phyloP scores from a whole-genome alignment of 2,329 filamentous ascomycete species.

The Apiospora hydei region DNA sequence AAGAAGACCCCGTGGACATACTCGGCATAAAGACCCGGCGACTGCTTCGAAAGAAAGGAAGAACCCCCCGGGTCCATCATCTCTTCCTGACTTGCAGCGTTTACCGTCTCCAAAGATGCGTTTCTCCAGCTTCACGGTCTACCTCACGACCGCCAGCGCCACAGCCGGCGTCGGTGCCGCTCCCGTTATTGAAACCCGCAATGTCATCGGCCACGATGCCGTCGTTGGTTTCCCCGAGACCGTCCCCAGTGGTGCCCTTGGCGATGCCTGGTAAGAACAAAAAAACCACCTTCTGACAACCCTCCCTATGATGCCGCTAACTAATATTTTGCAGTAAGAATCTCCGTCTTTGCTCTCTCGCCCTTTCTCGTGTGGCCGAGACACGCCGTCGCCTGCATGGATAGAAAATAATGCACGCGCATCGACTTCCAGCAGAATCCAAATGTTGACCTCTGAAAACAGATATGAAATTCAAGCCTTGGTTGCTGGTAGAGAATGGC shows the following conservation, averaged over 20 bases:
- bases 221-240: constrained; percentile 62
- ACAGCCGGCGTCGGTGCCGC: constrained; percentile 29
- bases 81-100: neutral
- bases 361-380: neutral
- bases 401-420: neutral
- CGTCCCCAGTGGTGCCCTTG: constrained; percentile 54
- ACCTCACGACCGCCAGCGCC: constrained; percentile 27
- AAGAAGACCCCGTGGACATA: neutral
- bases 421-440: neutral
- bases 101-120: constrained; percentile 28
- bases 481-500: constrained; percentile 58
- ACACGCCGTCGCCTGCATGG: neutral
- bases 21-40: neutral
- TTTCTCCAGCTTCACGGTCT: constrained; percentile 25
- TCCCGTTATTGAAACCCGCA: constrained; percentile 33
- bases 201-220: constrained; percentile 39
- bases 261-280: constrained; percentile 46
- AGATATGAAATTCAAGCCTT: constrained; percentile 61
- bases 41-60: neutral
- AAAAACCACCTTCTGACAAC: neutral
- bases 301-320: neutral
- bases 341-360: neutral
- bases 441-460: neutral
- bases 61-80: neutral
- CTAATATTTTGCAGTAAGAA: neutral